A percentile compares a stretch with the other conserved stretches of the same genome.
Evolutionary conservation across 2,329 filamentous ascomycete species (phyloP).

Genomic region (Claviceps sp.): DNA sequence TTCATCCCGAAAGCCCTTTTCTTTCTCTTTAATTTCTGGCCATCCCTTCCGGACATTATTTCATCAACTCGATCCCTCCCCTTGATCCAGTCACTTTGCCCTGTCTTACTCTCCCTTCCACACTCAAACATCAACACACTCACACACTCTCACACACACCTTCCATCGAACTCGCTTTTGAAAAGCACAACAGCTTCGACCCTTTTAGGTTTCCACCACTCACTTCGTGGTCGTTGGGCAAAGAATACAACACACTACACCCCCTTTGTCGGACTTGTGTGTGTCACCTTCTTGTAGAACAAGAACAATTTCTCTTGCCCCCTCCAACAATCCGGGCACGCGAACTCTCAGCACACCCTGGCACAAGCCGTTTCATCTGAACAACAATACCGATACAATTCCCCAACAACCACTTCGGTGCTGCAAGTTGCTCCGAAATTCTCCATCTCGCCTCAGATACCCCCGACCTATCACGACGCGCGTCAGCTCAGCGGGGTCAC

Average conservation of each 20-base stretch:
- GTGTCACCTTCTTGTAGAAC: too few relatives aligned
- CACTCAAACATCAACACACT: neutral
- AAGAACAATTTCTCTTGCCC: neutral
- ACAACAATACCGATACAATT: neutral
- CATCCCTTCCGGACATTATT: constrained; percentile 4
- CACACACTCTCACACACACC: neutral
- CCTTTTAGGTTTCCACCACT: neutral
- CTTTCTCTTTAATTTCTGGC: neutral
- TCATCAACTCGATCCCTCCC: constrained; percentile 5
- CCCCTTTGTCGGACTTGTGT: neutral
- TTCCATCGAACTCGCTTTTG: neutral
- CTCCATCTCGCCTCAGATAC: neutral
- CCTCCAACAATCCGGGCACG: neutral
- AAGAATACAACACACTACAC: neutral
- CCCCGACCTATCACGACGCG: neutral
- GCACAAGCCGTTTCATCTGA: neutral
- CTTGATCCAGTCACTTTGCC: neutral
- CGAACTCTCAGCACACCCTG: neutral
- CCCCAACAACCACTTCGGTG: neutral
- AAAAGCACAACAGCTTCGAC: neutral
- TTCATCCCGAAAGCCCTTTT: constrained; percentile 4
- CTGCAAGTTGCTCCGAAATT: neutral
- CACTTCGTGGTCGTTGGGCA: neutral
- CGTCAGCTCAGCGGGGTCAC: neutral
- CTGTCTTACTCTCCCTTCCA: neutral